Base-by-base conservation (phyloP, 495 filamentous ascomycete genomes). In the Oidiodendron maius region DNA sequence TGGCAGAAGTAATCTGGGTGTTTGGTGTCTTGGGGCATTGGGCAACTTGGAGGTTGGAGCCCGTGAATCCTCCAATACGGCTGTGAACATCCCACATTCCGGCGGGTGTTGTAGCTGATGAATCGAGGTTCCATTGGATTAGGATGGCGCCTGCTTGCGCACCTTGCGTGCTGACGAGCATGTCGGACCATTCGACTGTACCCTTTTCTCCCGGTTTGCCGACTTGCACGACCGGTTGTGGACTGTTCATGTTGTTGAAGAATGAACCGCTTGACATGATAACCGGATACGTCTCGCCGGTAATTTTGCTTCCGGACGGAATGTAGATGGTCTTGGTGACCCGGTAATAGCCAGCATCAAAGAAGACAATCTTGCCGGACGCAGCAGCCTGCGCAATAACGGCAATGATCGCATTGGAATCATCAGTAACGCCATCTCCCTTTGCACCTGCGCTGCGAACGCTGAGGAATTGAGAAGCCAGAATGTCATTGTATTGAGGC, bases 401-500 rank as follows among this genome's bases (percentile, higher is more conserved):
- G 15, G n/a, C 38, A 22, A 40, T 51, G 82, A 80, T 3, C 52
- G 61, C 23, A 55, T 44, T 1, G 8, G 82, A 84, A 53, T 87
- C 84, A 52, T 89, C 84, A 17, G 81, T 78, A 17, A 61, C 55
- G 22, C 84, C 84, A 63, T 87, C 89, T 58, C 91, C 91, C 64
- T 81, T 84, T 55, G 87, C 89, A 37, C 90, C 91, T 10, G 74
- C 71, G 25, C 72, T 67, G 64, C 87, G 89, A 62, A 90, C 82
- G 57, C 84, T 89, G 52, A 89, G 57, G 59, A 93, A 89, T 13
- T 61, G 65, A 24, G 66, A 69, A 24, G 69, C 70, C 2, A 75
- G 65, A 1, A 82, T 56, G n/a, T 67, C 64, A 57, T 86, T 77
- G 52, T 91, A 93, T 61, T 90, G 87, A 36, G 87, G 87, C 64